Base-by-base conservation (phyloP, 495 filamentous ascomycete species). In the Penicillium paradoxum region DNA sequence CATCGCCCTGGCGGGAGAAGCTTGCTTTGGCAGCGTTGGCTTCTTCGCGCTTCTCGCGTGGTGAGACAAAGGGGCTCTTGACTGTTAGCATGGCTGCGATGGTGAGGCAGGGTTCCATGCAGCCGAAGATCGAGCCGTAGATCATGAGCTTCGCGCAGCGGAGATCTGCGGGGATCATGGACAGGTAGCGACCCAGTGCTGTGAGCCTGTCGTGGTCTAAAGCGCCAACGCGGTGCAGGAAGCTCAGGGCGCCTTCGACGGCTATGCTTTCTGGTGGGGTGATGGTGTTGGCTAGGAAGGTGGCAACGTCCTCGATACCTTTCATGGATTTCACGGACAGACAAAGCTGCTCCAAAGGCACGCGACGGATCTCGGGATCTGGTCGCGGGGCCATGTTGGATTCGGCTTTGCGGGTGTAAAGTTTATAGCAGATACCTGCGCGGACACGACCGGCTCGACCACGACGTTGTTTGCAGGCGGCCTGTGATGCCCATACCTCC, bases 381-480 rank as follows among this genome's bases (percentile, higher is more conserved):
- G 93, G 90, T 14, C 92, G 82, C 55, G 88, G 88, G 6, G 84
- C 79, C 93, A 98, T 98, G 61, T 90, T 86, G 2, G 68, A 69
- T 61, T 97, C 93, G 24, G 89, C 85, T 51, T 85, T 87, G 37
- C 83, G 80, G 0, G 93, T 97, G 73, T 89, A 98, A 9, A 98
- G 79, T 64, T 97, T 97, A 75, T 95, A 98, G 79, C 95, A 97
- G 53, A 83, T 81, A 34, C 93, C 93, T 13, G 87, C 89, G 32
- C 86, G 81, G 15, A 97, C 93, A 78, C 93, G 83, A 62, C 93
- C 93, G 22, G 93, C 93, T 66, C 93, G 86, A 60, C 93, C 93
- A 18, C 91, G 86, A n/a, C 93, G 85, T 66, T 98, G 93, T 65
- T 97, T 96, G 65, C 91, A 96, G 10, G 95, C 95, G 3, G 95